Evolutionary conservation across 352 stramenopile species (phyloP).

Genomic region (Achlya hypogyna): DNA sequence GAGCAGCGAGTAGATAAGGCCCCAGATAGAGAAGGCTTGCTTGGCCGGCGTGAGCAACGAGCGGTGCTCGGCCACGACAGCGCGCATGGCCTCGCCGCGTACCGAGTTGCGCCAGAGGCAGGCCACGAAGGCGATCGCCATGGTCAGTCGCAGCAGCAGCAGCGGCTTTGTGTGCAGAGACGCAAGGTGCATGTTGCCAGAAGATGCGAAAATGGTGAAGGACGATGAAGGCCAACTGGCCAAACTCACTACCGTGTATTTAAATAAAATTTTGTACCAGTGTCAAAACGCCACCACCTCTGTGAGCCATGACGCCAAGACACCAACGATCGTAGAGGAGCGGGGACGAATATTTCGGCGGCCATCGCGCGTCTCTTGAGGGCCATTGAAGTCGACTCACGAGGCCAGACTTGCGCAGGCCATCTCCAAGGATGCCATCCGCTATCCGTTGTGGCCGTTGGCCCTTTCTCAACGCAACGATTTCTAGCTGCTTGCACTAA

Average conservation of each 20-base stretch:
- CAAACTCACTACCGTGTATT: neutral
- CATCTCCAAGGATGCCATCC: too few relatives aligned
- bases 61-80: neutral
- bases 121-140: neutral
- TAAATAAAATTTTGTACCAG: neutral
- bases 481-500: too few relatives aligned
- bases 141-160: neutral
- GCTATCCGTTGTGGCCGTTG: too few relatives aligned
- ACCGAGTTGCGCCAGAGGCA: slow-evolving; percentile 12
- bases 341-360: neutral
- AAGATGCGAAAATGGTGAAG: neutral
- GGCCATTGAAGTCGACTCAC: neutral
- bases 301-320: too few relatives aligned
- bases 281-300: too few relatives aligned
- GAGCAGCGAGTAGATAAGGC: slow-evolving; percentile 67
- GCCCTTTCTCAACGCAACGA: too few relatives aligned
- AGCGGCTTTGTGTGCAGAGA: neutral
- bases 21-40: slow-evolving; percentile 74
- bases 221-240: neutral
- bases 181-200: neutral
- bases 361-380: neutral
- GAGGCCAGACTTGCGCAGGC: too few relatives aligned
- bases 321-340: neutral
- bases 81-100: neutral
- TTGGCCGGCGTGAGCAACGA: slow-evolving; percentile 61